These are phyloP conservation scores for Stachybotrys echinatus DNA, from an alignment of 2,329 filamentous ascomycete genomes.

Conservation along the genomic window DNA sequence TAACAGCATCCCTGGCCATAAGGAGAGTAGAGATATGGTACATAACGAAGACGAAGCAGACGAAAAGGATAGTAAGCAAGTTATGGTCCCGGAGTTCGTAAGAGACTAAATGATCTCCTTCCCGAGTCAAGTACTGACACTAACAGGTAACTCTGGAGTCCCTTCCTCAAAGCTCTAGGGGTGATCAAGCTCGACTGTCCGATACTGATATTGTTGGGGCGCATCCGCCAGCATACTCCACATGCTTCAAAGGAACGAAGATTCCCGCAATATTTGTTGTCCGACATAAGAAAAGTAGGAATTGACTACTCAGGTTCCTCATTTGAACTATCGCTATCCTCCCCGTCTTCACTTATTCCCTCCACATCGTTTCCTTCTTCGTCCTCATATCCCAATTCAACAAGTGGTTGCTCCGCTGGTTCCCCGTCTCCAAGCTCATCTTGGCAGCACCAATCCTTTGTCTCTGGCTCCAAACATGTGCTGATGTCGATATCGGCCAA, in stretches of 20 bases:
- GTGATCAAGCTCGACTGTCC: constrained; percentile 1
- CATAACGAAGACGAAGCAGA: constrained; percentile 1
- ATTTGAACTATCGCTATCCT: constrained; percentile 1
- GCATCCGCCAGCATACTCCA: neutral
- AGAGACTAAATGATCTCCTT: constrained; percentile 2
- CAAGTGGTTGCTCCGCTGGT: constrained; percentile 1
- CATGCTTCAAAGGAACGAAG: constrained; percentile 1
- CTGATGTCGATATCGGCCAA: constrained; percentile 1
- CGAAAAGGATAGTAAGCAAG: constrained; percentile 1
- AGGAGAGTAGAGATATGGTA: neutral
- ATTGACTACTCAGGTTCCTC: constrained; percentile 1
- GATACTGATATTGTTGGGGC: neutral
- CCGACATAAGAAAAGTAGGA: constrained; percentile 1
- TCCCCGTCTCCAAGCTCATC: constrained; percentile 2
- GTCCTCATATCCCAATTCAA: constrained; percentile 2
- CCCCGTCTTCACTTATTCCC: neutral
- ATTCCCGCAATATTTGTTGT: constrained; percentile 1
- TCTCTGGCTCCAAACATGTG: neutral
- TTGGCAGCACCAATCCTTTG: constrained; percentile 1
- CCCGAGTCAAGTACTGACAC: neutral
- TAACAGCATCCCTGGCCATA: constrained; percentile 1
- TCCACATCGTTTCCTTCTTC: constrained; percentile 1
- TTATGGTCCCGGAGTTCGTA: constrained; percentile 1
- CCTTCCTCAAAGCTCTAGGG: neutral
- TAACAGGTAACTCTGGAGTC: constrained; percentile 1